Evolutionary conservation across 371 early-diverging fungal genomes (phyloP), one percentile per base, ranked within the genome.

Genomic region (Cokeromyces recurvatus): DNA sequence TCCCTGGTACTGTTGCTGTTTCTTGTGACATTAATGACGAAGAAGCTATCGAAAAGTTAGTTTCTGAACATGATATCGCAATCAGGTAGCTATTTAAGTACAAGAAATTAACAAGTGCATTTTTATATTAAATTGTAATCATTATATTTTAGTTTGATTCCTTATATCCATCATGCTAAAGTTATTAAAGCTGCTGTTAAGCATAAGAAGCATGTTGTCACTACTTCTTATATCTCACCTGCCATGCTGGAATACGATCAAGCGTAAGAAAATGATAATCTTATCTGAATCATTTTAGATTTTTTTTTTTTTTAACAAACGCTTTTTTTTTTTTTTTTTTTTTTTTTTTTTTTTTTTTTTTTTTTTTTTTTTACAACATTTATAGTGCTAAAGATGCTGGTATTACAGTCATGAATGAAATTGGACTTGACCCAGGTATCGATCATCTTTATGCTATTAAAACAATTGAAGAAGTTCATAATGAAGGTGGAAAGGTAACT

Each of bases 341-440:
- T 25, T 9, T 12, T 42, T 3, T 3, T 25, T 20, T 6, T 3
- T 20, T 35, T 24, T 27, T 15, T 35, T 21, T 43, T 6, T 31
- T 10, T 31, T 10, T 4, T 43, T 4, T 14, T 29, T 43, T 6
- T 16, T n/a, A 23, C 14, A 16, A 16, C 24, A 32, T 27, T 51
- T 43, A 11, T 51, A 85, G 83, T 54, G 92, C 90, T 23, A 87
- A 87, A 64, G 72, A 74, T 44, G 85, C 87, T 25, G 89, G 88
- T 36, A 71, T 95, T 42, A 85, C 85, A 23, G 79, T 94, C 45
- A 78, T 95, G 81, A 93, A 93, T 58, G 95, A 95, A 66, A 86
- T 95, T 53, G 95, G 95, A 53, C 75, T 95, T 27, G 95, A 95
- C 78, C 95, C 95, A 36, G 94, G 95, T 54, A 90, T 95, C 62